A percentile compares a stretch with the other conserved stretches of the same genome.
Conservation (phyloP, 169 alveolate genomes). For the Eimeria brunetti region DNA sequence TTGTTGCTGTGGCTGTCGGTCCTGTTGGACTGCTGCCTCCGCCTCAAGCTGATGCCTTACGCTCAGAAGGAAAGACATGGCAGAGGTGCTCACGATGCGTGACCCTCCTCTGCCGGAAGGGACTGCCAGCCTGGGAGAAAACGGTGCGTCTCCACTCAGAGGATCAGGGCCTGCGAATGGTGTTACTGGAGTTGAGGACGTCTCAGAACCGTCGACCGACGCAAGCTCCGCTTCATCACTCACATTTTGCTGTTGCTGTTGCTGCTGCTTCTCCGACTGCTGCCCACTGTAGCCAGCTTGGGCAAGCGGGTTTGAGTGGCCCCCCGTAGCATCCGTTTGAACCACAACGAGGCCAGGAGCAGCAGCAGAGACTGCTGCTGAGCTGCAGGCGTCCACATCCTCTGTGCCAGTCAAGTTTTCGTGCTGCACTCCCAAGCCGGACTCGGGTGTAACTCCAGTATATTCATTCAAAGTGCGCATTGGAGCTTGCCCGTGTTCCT, state of each 20-base stretch:
- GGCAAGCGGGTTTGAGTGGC: not conserved
- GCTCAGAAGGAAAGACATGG: slow-evolving; percentile 65
- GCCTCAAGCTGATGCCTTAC: slow-evolving; percentile 63
- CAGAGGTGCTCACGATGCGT: slow-evolving; percentile 43
- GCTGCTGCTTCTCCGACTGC: slow-evolving; percentile 8
- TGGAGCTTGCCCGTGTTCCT: slow-evolving; percentile 39
- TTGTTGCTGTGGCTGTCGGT: not conserved
- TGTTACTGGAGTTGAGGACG: slow-evolving; percentile 57
- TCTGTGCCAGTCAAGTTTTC: not conserved
- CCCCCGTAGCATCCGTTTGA: not conserved
- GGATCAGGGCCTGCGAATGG: slow-evolving; percentile 79
- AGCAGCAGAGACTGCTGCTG: not conserved
- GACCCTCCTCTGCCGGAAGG: slow-evolving; percentile 42
- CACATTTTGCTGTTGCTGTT: slow-evolving; percentile 29
- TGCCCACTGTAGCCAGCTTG: not conserved
- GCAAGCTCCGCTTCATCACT: not conserved
- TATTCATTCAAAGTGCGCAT: not conserved
- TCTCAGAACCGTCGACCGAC: not conserved
- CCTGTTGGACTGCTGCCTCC: slow-evolving; percentile 42
- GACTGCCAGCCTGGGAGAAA: slow-evolving; percentile 70
- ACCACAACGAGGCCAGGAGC: not conserved
- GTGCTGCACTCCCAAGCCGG: not conserved
- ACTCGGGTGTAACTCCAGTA: not conserved
- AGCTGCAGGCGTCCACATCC: not conserved
- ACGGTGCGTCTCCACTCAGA: slow-evolving; percentile 73